A percentile compares a stretch with the other conserved stretches of the same genome.
Evolutionary conservation across 805 yeast genomes (phyloP).

Genomic region (Brettanomyces sp.): DNA sequence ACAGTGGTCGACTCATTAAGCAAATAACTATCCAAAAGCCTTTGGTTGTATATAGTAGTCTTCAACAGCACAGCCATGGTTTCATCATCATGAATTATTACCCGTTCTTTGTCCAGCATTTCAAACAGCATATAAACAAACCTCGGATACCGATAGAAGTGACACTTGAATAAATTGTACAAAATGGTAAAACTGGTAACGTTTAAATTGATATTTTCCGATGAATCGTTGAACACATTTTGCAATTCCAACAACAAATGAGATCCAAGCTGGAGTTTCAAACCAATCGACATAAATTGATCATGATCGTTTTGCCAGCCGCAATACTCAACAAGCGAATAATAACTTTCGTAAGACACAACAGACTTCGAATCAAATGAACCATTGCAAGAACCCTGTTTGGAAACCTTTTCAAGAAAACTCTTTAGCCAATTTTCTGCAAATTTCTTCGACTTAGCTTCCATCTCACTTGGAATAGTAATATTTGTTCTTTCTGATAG

Average conservation of each 20-base stretch:
- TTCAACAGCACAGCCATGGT: slow-evolving; percentile 13
- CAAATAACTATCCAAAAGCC: slow-evolving; percentile 11
- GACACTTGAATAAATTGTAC: slow-evolving; percentile 11
- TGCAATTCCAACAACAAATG: slow-evolving; percentile 8
- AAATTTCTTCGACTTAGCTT: background rate
- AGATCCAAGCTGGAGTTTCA: slow-evolving; percentile 1
- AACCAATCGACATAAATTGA: background rate
- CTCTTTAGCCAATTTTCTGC: background rate
- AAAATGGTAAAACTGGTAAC: slow-evolving; percentile 7
- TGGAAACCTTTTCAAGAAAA: background rate
- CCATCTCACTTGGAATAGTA: slow-evolving; percentile 2
- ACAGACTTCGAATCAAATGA: background rate
- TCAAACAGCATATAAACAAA: slow-evolving; percentile 11
- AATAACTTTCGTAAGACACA: background rate
- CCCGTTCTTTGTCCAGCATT: slow-evolving; percentile 5
- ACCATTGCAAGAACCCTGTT: background rate
- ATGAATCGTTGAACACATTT: background rate
- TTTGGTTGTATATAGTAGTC: slow-evolving; percentile 13
- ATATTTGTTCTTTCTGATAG: slow-evolving; percentile 19
- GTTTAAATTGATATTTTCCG: background rate
- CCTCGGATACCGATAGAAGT: slow-evolving; percentile 9
- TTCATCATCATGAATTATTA: slow-evolving; percentile 3
- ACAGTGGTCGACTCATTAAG: slow-evolving; percentile 8
- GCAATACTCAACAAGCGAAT: background rate
- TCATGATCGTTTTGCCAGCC: background rate